Base-by-base conservation (phyloP, 805 yeast genomes). In the Kluyveromyces aestuarii region DNA sequence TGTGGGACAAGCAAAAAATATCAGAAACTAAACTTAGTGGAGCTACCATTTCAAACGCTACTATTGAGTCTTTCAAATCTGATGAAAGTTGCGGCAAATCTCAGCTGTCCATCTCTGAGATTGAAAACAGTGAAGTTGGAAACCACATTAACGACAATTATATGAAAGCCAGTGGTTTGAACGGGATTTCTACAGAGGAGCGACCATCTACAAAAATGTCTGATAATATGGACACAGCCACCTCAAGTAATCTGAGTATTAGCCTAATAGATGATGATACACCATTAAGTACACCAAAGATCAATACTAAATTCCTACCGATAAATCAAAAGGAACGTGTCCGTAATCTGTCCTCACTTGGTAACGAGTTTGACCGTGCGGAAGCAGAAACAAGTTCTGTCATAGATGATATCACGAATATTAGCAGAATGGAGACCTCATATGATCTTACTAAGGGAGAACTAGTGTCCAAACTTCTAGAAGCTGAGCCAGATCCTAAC, bases 281-380 rank as follows among this genome's bases (percentile, higher is more conserved):
- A 11, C 59, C 64, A 8, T 39, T 60, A 18, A 60, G 60, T 35
- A 52, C 59, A n/a, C 66, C 66, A 18, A 55, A 52, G 30, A 47
- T 60, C 30, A 57, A 57, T 47, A 54, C 51, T 17, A 47, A 48
- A 25, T 54, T 46, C 17, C 8, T 37, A 19, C 40, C 18, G n/a
- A 19, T n/a, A 17, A 19, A 37, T n/a, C 11, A 30, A 30, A 30
- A 30, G 14, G 35, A 30, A 30, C 8, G 14, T 13, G 35, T 2
- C 35, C 35, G 35, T 30, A 30, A 30, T 11, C 14, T 30, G 3
- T 30, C 35, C 11, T 30, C 35, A 30, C 35, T 30, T 13, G 35
- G 35, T 30, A 30, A 30, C 35, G 35, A 30, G 14, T 11, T 30
- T 30, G 35, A 30, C 8, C 35, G 11, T 10, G 35, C 8, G 8